These are phyloP conservation scores for Gautieria morchelliformis DNA, from an alignment of 768 basidiomycete genomes.

Conservation along the genomic window DNA sequence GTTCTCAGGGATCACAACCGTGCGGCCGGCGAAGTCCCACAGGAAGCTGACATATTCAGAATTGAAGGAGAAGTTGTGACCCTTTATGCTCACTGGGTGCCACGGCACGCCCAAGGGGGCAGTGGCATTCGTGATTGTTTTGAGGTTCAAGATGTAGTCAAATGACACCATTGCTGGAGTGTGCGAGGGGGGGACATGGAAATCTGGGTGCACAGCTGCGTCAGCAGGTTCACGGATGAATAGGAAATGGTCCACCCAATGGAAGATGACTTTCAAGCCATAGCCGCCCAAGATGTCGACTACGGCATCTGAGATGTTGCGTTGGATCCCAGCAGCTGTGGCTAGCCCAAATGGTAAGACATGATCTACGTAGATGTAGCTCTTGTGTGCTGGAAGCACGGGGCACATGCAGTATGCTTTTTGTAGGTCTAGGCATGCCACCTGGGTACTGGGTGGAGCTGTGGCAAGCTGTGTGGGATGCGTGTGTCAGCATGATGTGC, in stretches of 20 bases:
- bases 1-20: constrained; percentile 21
- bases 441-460: constrained; percentile 17
- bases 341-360: too few species aligned
- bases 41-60: constrained; percentile 22
- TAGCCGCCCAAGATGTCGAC: constrained; percentile 8
- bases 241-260: constrained; percentile 29
- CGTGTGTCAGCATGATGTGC: too few species aligned
- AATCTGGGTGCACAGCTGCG: constrained; percentile 10
- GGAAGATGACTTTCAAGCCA: not conserved
- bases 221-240: too few species aligned
- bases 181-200: not conserved
- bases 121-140: constrained; percentile 5
- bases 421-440: too few species aligned
- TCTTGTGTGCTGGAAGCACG: constrained; percentile 3
- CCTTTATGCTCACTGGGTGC: not conserved
- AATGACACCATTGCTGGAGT: not conserved
- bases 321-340: constrained; percentile 16
- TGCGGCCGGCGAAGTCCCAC: constrained; percentile 19
- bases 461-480: constrained; percentile 13
- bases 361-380: not conserved
- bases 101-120: too few species aligned
- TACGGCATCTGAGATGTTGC: constrained; percentile 12
- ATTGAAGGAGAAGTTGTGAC: constrained; percentile 13
- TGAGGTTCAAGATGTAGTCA: not conserved
- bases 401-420: constrained; percentile 10